Conservation (phyloP, 306 rosid genomes). For the Phaseolus lunatus region DNA sequence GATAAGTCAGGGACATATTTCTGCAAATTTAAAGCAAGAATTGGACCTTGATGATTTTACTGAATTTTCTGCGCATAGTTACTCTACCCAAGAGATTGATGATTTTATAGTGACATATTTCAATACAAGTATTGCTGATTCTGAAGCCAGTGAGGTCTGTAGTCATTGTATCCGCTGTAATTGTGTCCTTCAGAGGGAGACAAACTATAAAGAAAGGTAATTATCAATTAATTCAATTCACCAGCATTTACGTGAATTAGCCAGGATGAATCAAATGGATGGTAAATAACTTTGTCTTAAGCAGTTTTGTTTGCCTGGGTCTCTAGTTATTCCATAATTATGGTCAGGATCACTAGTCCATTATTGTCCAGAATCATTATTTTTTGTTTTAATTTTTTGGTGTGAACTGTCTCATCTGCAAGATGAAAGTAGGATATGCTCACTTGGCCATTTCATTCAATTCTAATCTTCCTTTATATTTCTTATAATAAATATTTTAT, state of each 20-base stretch:
- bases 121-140: slow-evolving; percentile 69
- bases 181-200: slow-evolving; percentile 66
- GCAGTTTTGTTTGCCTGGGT: slow-evolving; percentile 29
- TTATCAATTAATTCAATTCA: slow-evolving; percentile 27
- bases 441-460: slow-evolving; percentile 14
- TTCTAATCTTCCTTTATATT: neutral
- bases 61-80: slow-evolving; percentile 41
- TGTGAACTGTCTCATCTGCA: slow-evolving; percentile 24
- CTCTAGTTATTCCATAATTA: slow-evolving; percentile 17
- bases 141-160: slow-evolving; percentile 68
- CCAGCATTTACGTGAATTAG: slow-evolving; percentile 35
- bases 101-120: slow-evolving; percentile 67
- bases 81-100: slow-evolving; percentile 46
- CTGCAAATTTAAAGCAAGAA: slow-evolving; percentile 40
- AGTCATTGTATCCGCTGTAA: slow-evolving; percentile 59
- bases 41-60: slow-evolving; percentile 45
- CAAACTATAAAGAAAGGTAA: slow-evolving; percentile 67
- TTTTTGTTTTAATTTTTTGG: neutral
- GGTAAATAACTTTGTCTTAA: neutral
- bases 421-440: slow-evolving; percentile 14
- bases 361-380: neutral
- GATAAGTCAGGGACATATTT: slow-evolving; percentile 44
- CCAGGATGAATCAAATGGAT: slow-evolving; percentile 19
- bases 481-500: too few relatives aligned
- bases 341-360: neutral